Conservation (phyloP, 345 rosid species). For the Salix exigua region DNA sequence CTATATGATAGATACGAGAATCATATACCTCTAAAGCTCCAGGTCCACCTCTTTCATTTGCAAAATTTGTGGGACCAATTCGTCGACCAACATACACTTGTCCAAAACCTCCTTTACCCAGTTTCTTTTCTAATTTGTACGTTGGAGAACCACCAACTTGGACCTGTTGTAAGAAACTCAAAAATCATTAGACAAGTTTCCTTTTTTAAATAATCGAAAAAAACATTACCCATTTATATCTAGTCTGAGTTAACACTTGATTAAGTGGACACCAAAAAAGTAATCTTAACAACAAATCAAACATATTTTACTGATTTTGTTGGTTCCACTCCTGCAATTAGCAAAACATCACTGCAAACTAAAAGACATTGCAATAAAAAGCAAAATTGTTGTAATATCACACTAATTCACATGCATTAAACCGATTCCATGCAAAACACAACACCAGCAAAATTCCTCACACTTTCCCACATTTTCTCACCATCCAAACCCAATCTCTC, state of each 20-base stretch:
- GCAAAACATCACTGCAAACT: background rate
- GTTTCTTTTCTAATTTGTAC: slow-evolving; percentile 70
- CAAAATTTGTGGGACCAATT: slow-evolving; percentile 24
- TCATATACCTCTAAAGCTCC: slow-evolving; percentile 67
- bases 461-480: background rate
- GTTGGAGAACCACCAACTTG: slow-evolving; percentile 83
- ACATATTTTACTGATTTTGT: background rate
- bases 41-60: slow-evolving; percentile 58
- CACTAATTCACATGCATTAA: background rate
- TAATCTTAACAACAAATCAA: background rate
- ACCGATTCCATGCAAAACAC: background rate
- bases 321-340: background rate
- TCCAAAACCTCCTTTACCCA: slow-evolving; percentile 98
- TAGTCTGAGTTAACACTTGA: background rate
- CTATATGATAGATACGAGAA: background rate
- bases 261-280: background rate
- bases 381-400: background rate
- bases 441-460: background rate
- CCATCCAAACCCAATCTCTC: background rate
- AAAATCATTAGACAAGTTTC: slow-evolving; percentile 5
- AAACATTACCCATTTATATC: background rate
- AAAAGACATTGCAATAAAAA: background rate
- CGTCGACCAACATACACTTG: slow-evolving; percentile 92
- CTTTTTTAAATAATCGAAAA: background rate
- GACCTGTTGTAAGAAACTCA: slow-evolving; percentile 43